phyloP scores from a whole-genome alignment of 2,329 filamentous ascomycete species.

The Aspergillus sp. region DNA sequence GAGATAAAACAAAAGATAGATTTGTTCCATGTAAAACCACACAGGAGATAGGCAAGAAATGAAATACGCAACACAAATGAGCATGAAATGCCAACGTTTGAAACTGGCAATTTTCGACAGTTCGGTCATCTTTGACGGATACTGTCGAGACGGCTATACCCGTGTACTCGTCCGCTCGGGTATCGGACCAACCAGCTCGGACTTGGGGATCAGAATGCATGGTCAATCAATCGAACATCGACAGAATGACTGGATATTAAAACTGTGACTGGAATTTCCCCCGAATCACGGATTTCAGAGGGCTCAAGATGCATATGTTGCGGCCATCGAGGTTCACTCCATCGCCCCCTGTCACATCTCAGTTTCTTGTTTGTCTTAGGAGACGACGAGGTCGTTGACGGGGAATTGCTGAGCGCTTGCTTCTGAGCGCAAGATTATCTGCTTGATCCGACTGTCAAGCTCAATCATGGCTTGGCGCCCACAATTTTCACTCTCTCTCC shows the following conservation, averaged over 20 bases:
- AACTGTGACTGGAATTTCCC: not conserved
- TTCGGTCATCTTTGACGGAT: not conserved
- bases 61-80: not conserved
- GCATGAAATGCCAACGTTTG: not conserved
- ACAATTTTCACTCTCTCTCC: not conserved
- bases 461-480: not conserved
- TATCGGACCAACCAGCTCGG: conserved; percentile 3
- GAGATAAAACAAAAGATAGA: not conserved
- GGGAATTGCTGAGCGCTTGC: not conserved
- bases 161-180: conserved; percentile 2
- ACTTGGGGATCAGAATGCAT: not conserved
- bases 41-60: not conserved
- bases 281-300: too few relatives aligned
- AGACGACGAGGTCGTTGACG: not conserved
- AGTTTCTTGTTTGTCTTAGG: not conserved
- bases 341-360: not conserved
- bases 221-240: not conserved
- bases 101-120: not conserved
- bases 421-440: not conserved
- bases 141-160: not conserved
- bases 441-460: not conserved
- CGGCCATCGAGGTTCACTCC: too few relatives aligned
- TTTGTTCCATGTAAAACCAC: not conserved
- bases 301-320: not conserved
- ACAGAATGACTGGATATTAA: not conserved